A percentile compares a stretch with the other conserved stretches of the same genome.
Conservation (phyloP, 352 stramenopile genomes). For the Phytophthora foliorum region DNA sequence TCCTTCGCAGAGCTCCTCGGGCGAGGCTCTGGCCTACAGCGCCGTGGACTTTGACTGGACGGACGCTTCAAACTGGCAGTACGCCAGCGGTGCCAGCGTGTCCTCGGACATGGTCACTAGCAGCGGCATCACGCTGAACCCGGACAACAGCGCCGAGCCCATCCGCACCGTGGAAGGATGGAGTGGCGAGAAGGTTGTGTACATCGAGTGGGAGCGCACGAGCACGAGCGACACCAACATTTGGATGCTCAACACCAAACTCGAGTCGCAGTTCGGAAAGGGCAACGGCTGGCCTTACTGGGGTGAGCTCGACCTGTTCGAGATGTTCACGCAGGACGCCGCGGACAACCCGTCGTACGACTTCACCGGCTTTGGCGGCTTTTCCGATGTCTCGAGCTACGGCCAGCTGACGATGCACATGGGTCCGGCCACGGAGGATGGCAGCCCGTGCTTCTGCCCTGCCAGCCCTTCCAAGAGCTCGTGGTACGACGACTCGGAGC, state of each 20-base stretch:
- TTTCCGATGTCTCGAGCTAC: slow-evolving; percentile 58
- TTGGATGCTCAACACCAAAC: slow-evolving; percentile 86
- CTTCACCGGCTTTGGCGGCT: slow-evolving; percentile 55
- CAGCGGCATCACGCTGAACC: slow-evolving; percentile 64
- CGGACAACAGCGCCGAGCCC: slow-evolving; percentile 58
- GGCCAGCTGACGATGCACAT: slow-evolving; percentile 83
- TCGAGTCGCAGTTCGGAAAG: slow-evolving; percentile 66
- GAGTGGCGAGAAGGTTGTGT: slow-evolving; percentile 78
- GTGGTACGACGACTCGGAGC: slow-evolving; percentile 67
- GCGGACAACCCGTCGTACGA: slow-evolving; percentile 50
- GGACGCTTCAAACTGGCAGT: slow-evolving; percentile 69
- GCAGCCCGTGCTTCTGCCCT: slow-evolving; percentile 68
- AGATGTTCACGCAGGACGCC: slow-evolving; percentile 85
- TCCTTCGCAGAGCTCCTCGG: slow-evolving; percentile 32
- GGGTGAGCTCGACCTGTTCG: slow-evolving; percentile 84
- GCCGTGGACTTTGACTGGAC: slow-evolving; percentile 78
- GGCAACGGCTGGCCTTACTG: slow-evolving; percentile 79
- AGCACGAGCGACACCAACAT: slow-evolving; percentile 83
- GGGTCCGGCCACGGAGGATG: slow-evolving; percentile 49
- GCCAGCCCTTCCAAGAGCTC: slow-evolving; percentile 50
- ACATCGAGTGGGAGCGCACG: slow-evolving; percentile 75
- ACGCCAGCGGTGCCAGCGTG: slow-evolving; percentile 49
- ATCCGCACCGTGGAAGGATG: slow-evolving; percentile 74
- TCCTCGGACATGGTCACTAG: slow-evolving; percentile 55
- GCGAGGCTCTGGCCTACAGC: slow-evolving; percentile 53